Evolutionary conservation across 2,329 filamentous ascomycete genomes (phyloP).

Genomic region (Colletotrichum godetiae): DNA sequence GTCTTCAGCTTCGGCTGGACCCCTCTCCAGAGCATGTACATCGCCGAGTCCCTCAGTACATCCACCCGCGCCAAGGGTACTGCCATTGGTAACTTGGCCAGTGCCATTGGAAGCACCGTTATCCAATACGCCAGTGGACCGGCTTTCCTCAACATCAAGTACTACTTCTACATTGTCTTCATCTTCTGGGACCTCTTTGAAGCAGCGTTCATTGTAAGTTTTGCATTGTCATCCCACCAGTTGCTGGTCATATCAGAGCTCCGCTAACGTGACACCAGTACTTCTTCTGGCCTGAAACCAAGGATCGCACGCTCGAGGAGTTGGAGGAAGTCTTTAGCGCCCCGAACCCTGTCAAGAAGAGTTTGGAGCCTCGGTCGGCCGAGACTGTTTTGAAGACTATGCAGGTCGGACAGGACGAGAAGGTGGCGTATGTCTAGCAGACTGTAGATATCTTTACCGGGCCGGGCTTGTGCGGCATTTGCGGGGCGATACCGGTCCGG

Average conservation of each 20-base stretch:
- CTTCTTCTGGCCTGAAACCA: conserved; percentile 62
- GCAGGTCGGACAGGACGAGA: conserved; percentile 39
- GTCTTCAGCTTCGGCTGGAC: conserved; percentile 65
- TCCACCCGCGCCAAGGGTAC: conserved; percentile 58
- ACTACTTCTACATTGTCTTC: conserved; percentile 58
- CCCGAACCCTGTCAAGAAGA: conserved; percentile 56
- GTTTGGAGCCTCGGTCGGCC: conserved; percentile 53
- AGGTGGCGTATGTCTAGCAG: conserved; percentile 44
- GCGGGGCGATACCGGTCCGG: conserved; percentile 9
- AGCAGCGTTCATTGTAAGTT: conserved; percentile 46
- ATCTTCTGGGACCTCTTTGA: conserved; percentile 58
- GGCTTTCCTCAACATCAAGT: conserved; percentile 54
- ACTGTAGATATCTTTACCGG: conserved; percentile 30
- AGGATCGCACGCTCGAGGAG: conserved; percentile 63
- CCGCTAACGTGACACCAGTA: conserved; percentile 42
- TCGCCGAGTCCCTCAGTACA: conserved; percentile 58
- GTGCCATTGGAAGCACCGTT: conserved; percentile 49
- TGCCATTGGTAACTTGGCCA: conserved; percentile 54
- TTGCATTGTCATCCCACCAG: too few relatives aligned
- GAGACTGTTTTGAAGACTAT: conserved; percentile 51
- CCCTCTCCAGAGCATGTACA: conserved; percentile 61
- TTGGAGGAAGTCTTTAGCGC: conserved; percentile 62
- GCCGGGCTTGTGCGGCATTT: conserved; percentile 6
- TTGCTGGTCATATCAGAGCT: too few relatives aligned
- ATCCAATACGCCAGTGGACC: conserved; percentile 58